Base-by-base conservation (phyloP, 208 protist species). In the Acanthamoeba triangularis region DNA sequence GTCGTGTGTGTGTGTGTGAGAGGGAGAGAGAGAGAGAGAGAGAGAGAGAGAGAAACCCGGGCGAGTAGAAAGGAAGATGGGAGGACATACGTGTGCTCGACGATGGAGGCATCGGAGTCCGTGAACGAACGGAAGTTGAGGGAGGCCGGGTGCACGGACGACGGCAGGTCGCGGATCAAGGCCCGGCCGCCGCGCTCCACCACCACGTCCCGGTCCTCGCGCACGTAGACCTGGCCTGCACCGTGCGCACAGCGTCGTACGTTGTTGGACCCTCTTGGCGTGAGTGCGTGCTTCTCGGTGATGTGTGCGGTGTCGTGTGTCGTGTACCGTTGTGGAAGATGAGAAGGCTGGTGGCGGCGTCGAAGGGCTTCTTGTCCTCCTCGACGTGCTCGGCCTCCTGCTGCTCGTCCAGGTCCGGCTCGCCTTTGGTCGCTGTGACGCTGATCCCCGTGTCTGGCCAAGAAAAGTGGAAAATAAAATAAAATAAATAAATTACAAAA, bases 321-420 rank as follows among this genome's bases (percentile, higher is more conserved):
- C 67, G 16, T 20, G 37, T 63, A 87, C 78, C 80, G 25, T n/a
- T 63, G 49, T 88, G 80, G 80, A 88, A 88, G n/a, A 88, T 28
- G 30, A 88, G 80, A 0, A 88, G 30, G 49, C 49, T 65, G 49
- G 80, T 88, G 11, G 7, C 33, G 13, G 80, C 80, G 49, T 88
- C 80, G 20, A 88, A 88, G 52, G 80, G 80, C 80, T 88, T 88
- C 47, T n/a, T 28, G 13, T 88, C 80, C 49, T 88, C 80, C 16
- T 88, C 49, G 13, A 44, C 80, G 3, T 56, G 25, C 49, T 65
- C 80, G 33, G 63, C 80, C 25, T 63, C 80, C 37, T 11, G 33
- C 23, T 80, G 20, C 30, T 80, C 37, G 16, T 52, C 37, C 72
- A 28, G 2, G 8, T 52, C 37, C 11, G 61, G 7, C 23, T 67